These are phyloP conservation scores for Fusarium anguioides DNA, from an alignment of 2,329 filamentous ascomycete species.

Conservation along the genomic window DNA sequence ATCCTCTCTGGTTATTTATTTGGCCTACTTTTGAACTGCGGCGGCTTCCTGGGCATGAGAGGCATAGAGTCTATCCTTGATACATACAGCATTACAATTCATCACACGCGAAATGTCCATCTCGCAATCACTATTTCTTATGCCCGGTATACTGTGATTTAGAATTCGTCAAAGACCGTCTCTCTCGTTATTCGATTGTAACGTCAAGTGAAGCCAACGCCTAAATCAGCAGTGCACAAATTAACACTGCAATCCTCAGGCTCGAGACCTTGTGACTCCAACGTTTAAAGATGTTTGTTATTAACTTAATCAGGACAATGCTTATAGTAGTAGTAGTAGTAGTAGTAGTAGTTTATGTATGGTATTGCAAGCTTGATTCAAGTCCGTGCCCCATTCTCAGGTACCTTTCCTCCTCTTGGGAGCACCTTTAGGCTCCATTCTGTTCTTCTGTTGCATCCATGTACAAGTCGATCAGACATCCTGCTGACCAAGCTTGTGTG, in stretches of 20 bases:
- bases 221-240: neutral
- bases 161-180: neutral
- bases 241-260: neutral
- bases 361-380: conserved; percentile 22
- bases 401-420: conserved; percentile 17
- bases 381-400: conserved; percentile 19
- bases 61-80: conserved; percentile 33
- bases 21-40: conserved; percentile 5
- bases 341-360: conserved; percentile 11
- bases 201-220: neutral
- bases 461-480: conserved; percentile 94
- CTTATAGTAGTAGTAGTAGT: conserved; percentile 5
- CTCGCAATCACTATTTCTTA: neutral
- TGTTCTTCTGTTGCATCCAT: conserved; percentile 81
- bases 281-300: conserved; percentile 27
- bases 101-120: conserved; percentile 16
- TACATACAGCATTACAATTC: conserved; percentile 32
- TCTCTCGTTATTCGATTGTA: neutral
- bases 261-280: neutral
- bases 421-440: conserved; percentile 29
- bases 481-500: conserved; percentile 96
- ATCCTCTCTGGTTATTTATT: conserved; percentile 19
- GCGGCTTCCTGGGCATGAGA: conserved; percentile 4
- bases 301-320: conserved; percentile 37
- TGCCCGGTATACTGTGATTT: neutral